These are phyloP conservation scores for Epichloe typhina DNA, from an alignment of 2,329 filamentous ascomycete genomes.

Conservation along the genomic window DNA sequence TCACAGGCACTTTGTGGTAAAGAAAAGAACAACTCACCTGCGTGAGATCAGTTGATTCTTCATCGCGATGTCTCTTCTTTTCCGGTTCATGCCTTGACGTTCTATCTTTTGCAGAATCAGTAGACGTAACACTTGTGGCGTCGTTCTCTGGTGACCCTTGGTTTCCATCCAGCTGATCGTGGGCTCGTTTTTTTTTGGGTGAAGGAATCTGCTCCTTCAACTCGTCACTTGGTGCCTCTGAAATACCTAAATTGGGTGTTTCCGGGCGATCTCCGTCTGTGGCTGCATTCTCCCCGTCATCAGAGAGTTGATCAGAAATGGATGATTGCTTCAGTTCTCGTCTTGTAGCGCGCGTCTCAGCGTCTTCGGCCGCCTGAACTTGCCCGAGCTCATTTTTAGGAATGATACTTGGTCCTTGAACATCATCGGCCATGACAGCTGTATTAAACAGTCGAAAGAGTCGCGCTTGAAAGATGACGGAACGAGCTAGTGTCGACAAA, in stretches of 20 bases:
- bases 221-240: constrained; percentile 22
- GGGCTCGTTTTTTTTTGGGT: constrained; percentile 53
- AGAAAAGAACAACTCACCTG: constrained; percentile 16
- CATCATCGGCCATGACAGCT: constrained; percentile 30
- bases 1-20: neutral
- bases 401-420: constrained; percentile 26
- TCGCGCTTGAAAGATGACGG: neutral
- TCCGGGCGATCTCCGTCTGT: constrained; percentile 14
- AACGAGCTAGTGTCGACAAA: neutral
- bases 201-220: constrained; percentile 39
- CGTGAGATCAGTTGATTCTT: constrained; percentile 22
- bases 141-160: constrained; percentile 30
- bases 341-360: constrained; percentile 48
- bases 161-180: constrained; percentile 42
- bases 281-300: neutral
- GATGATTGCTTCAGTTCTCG: constrained; percentile 51
- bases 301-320: constrained; percentile 35
- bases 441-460: neutral
- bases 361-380: constrained; percentile 38
- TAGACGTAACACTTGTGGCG: constrained; percentile 26
- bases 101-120: constrained; percentile 34
- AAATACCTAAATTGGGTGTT: constrained; percentile 23
- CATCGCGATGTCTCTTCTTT: constrained; percentile 51
- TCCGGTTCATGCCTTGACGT: constrained; percentile 40
- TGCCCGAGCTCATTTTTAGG: constrained; percentile 22